Percentiles rank a stretch among this genome's conserved stretches.
Evolutionary conservation across 73 alveolate genomes (phyloP).

Genomic region (Tetrahymena elliotti): DNA sequence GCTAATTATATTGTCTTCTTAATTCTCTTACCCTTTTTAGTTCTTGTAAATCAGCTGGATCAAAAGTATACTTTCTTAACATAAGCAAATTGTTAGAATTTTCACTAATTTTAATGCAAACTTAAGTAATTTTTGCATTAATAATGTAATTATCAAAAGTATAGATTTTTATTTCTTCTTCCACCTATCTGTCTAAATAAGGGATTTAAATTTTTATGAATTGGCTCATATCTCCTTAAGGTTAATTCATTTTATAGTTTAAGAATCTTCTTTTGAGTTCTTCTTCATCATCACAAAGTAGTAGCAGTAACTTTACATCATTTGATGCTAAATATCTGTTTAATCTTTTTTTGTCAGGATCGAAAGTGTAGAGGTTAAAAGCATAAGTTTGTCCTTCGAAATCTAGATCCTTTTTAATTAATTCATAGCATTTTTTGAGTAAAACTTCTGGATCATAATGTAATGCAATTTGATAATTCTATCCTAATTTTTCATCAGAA

Average conservation of each 20-base stretch:
- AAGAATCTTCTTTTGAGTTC: not conserved
- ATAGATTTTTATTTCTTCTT: not conserved
- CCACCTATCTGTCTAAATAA: not conserved
- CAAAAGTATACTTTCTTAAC: not conserved
- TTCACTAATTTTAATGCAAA: not conserved
- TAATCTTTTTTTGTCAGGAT: not conserved
- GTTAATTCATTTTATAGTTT: not conserved
- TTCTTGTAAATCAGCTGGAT: not conserved
- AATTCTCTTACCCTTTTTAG: not conserved
- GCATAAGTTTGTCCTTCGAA: not conserved
- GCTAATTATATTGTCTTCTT: not conserved
- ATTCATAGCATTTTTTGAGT: not conserved
- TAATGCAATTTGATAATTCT: not conserved
- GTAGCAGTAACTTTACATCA: not conserved
- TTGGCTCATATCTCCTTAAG: not conserved
- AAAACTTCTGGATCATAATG: not conserved
- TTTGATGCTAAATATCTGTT: not conserved
- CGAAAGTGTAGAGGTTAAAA: not conserved
- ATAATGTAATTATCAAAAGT: not conserved
- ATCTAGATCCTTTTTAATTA: not conserved
- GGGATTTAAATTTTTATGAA: not conserved
- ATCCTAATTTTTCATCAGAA: not conserved
- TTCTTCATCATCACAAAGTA: not conserved
- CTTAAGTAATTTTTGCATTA: not conserved
- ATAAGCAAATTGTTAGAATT: not conserved